Base-by-base conservation (phyloP, 345 rosid species). In the Populus euphratica region DNA sequence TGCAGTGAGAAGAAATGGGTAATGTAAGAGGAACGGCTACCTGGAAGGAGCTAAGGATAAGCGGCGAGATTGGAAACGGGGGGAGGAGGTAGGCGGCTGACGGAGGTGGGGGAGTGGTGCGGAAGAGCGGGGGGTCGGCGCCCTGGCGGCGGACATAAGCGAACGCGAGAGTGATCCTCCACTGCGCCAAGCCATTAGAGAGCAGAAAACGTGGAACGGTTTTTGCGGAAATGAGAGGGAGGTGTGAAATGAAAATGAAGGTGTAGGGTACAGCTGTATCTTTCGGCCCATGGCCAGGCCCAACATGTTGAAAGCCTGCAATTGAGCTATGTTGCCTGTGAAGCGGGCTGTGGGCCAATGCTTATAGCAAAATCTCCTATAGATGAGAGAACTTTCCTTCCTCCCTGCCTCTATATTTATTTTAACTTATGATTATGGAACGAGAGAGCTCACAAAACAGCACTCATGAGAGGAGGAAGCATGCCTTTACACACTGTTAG, bases 81-180 rank as follows among this genome's bases (percentile, higher is more conserved):
- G 85, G 6, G 89, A 47, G 70, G 90, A 77, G 69, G 83, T 64
- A 39, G 90, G 79, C 20, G 90, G 76, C 27, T 92, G 90, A 35
- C 96, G 94, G 88, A 92, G 74, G 59, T 96, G 96, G 65, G 96
- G 88, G 25, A 91, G 77, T 16, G 88, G 74, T 14, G 89, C 78
- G 6, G 90, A 83, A 18, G 94, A 83, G 39, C 92, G 91, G 66
- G 89, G 86, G 36, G 88, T 82, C 8, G 97, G 86, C 39, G 86
- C 78, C 84, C 98, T 89, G 20, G 94, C 90, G 23, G 87, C 68
- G 29, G 86, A 83, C 31, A 85, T 69, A 33, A 87, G 85, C 69
- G 84, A 76, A 11, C 92, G 89, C 0, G 93, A 82, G 73, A 89
- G 70, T 5, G 93, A 85, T 70, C 87, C 85, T 68, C 80, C 81